Evolutionary conservation across 2,329 filamentous ascomycete genomes (phyloP).

Genomic region (Scedosporium dehoogii): DNA sequence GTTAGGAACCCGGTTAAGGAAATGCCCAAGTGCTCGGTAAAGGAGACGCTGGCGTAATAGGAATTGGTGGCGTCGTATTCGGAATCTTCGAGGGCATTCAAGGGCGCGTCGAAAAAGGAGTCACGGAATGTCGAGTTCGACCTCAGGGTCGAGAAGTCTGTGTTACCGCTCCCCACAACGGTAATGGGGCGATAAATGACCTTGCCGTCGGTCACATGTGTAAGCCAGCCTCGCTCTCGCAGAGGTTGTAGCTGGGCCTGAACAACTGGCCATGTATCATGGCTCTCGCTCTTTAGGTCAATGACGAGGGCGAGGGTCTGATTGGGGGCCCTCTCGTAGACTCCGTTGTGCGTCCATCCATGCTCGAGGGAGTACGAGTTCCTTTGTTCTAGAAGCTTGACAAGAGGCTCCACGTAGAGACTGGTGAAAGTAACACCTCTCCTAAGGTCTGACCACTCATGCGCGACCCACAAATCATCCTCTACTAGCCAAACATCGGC

Average conservation of each 20-base stretch:
- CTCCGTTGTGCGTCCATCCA: constrained; percentile 25
- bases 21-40: constrained; percentile 42
- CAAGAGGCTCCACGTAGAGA: constrained; percentile 56
- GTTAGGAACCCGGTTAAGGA: constrained; percentile 34
- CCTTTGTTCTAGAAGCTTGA: constrained; percentile 46
- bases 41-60: constrained; percentile 55
- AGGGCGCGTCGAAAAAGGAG: constrained; percentile 57
- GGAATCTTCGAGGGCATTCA: constrained; percentile 28
- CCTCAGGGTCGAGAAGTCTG: constrained; percentile 45
- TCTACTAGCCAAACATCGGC: constrained; percentile 58
- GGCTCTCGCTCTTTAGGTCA: constrained; percentile 55
- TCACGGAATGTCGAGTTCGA: constrained; percentile 46
- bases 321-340: constrained; percentile 42
- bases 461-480: constrained; percentile 49
- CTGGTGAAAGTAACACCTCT: constrained; percentile 45
- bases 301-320: constrained; percentile 54
- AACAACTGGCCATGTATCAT: constrained; percentile 35
- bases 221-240: constrained; percentile 46
- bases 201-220: constrained; percentile 37
- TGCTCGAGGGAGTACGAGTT: constrained; percentile 18
- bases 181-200: constrained; percentile 50
- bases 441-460: constrained; percentile 44
- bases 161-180: constrained; percentile 58
- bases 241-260: constrained; percentile 45
- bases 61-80: constrained; percentile 45